Conservation (phyloP, 345 rosid species). For the Rhizophora mangle region DNA sequence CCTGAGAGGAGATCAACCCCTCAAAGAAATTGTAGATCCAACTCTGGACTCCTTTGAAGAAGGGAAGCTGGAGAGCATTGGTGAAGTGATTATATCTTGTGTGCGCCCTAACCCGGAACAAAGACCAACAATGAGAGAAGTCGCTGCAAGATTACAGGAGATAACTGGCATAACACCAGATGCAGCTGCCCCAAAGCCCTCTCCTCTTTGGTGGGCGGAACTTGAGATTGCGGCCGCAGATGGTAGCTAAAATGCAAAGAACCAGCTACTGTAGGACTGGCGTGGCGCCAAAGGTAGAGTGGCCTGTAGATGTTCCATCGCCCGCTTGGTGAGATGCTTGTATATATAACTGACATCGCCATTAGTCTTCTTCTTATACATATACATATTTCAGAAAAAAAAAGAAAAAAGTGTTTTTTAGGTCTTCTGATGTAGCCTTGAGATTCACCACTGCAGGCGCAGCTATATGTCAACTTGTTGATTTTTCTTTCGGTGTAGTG, state of each 20-base stretch:
- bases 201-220: constrained; percentile 98
- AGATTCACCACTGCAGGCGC: no score
- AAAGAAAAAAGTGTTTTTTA: no score
- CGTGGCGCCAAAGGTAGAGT: no score
- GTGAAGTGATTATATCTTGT: constrained; percentile 60
- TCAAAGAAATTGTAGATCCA: constrained; percentile 60
- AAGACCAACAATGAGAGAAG: constrained; percentile 59
- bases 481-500: no score
- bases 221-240: constrained; percentile 73
- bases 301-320: no score
- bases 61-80: constrained; percentile 43
- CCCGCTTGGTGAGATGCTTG: no score
- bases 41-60: constrained; percentile 54
- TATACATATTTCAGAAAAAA: no score
- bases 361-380: no score
- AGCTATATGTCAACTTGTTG: no score
- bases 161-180: constrained; percentile 68
- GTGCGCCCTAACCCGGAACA: constrained; percentile 49
- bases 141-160: constrained; percentile 56
- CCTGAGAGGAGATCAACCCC: constrained; percentile 38
- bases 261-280: neutral
- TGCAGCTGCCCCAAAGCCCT: constrained; percentile 63
- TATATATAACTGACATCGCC: no score
- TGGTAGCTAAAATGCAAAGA: constrained; percentile 20
- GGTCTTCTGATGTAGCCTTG: no score